Evolutionary conservation across 768 basidiomycete genomes (phyloP), one percentile per base, ranked within the genome.

Genomic region (Lentinula lateritia): DNA sequence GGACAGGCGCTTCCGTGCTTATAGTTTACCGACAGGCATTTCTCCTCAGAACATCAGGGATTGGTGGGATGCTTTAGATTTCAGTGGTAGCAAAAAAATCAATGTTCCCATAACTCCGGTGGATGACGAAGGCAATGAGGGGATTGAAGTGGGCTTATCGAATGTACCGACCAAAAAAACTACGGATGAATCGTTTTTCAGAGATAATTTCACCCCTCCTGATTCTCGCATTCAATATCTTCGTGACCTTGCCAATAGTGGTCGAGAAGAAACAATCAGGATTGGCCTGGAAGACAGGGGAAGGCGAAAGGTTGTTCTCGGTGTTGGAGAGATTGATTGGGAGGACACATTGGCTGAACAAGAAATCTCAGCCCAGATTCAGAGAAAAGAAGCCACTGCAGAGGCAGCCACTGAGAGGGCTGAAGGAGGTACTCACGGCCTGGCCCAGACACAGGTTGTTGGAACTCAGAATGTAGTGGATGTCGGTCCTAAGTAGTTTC

Each of bases 11-110:
- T 77, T 76, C 65, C 75, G 76, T 9, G 76, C 76, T 6, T 76
- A 76, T 55, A 73, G 67, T 36, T 73, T 87, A 48, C 88, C 88
- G 0, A 71, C 79, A 0, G 83, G 81, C 0, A 72, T 87, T 9
- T 65, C 70, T 32, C 62, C 70, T 50, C 72, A 78, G 18, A 70
- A 78, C n/a, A 76, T 83, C 57, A 71, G 75, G 39, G 67, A 75
- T 61, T 77, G 75, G 67, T 85, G 83, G 82, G 65, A 75, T 32
- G 69, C 64, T 5, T 69, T 84, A 48, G 78, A 78, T 62, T 85
- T 79, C 60, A 70, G 52, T 9, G 55, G 58, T 18, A 34, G 28
- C 52, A 46, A 20, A 15, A 55, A 43, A 42, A 64, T 59, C n/a
- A 32, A 18, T 9, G 56, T 69, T 18, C 72, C 71, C 3, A 6